Evolutionary conservation across 140 eudicot species (phyloP).

Genomic region (Erigeron philadelphicus): DNA sequence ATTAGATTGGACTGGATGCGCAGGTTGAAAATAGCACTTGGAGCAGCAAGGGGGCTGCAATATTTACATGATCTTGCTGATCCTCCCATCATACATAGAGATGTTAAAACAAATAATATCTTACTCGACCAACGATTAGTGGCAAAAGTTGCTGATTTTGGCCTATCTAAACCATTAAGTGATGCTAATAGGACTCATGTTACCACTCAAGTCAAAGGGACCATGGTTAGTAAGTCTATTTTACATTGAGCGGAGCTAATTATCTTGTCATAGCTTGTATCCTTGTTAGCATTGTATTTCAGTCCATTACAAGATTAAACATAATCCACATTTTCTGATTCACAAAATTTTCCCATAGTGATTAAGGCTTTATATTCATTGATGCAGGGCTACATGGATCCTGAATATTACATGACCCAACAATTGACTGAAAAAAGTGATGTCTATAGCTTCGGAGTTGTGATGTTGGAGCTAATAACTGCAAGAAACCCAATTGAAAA

Average conservation of each 20-base stretch:
- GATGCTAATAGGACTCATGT: constrained; percentile 43
- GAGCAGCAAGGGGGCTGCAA: constrained; percentile 63
- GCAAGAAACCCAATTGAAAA: constrained; percentile 54
- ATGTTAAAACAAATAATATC: constrained; percentile 61
- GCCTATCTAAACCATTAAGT: constrained; percentile 51
- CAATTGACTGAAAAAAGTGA: constrained; percentile 71
- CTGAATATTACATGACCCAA: constrained; percentile 66
- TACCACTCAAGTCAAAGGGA: constrained; percentile 82
- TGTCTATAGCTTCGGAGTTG: constrained; percentile 58
- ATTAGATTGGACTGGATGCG: constrained; percentile 66
- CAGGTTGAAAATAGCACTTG: constrained; percentile 59
- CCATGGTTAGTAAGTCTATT: constrained; percentile 52
- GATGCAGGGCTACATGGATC: constrained; percentile 68
- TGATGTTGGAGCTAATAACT: constrained; percentile 54
- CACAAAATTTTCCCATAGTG: too few species aligned
- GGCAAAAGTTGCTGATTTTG: constrained; percentile 84
- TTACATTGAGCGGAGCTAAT: neutral
- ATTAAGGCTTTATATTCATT: neutral
- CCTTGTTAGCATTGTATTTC: too few species aligned
- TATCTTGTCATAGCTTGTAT: neutral
- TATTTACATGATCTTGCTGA: constrained; percentile 74
- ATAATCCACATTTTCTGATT: too few species aligned
- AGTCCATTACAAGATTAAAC: too few species aligned
- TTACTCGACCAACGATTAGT: constrained; percentile 55
- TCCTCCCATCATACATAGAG: constrained; percentile 82